Percentiles rank a stretch among this genome's conserved stretches.
Conservation (phyloP, 2,329 filamentous ascomycete species). For the Didymella glomerata region DNA sequence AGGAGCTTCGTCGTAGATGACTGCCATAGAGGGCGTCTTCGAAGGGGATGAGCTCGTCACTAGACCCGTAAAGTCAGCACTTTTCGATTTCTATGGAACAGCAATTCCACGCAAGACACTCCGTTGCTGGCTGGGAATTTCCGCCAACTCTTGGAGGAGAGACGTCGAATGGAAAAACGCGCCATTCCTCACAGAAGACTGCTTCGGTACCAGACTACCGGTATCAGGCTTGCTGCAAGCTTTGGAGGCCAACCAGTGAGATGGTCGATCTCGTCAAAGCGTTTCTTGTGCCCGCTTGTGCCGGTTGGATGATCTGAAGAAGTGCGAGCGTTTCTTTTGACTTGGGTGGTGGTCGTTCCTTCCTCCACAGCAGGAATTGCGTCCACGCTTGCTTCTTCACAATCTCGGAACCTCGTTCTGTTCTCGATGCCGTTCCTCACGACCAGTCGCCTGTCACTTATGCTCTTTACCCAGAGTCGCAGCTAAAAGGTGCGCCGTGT, state of each 20-base stretch:
- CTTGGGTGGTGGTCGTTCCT: constrained; percentile 2
- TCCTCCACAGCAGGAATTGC: neutral
- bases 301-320: constrained; percentile 1
- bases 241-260: constrained; percentile 33
- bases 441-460: neutral
- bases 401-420: neutral
- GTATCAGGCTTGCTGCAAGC: constrained; percentile 30
- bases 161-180: constrained; percentile 27
- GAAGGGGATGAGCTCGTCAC: neutral
- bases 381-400: neutral
- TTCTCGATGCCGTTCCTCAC: neutral
- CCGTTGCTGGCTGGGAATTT: neutral
- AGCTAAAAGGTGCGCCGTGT: neutral
- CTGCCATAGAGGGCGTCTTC: neutral
- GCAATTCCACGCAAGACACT: neutral
- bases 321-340: constrained; percentile 2
- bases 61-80: neutral
- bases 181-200: constrained; percentile 39
- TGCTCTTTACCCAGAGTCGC: neutral
- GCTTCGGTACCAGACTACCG: constrained; percentile 49
- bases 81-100: neutral
- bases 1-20: constrained; percentile 1
- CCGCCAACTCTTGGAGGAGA: constrained; percentile 6
- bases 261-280: constrained; percentile 13
- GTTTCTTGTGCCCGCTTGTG: constrained; percentile 15